Base-by-base conservation (phyloP, 2,329 filamentous ascomycete genomes). In the Domatiomyces globalis region DNA sequence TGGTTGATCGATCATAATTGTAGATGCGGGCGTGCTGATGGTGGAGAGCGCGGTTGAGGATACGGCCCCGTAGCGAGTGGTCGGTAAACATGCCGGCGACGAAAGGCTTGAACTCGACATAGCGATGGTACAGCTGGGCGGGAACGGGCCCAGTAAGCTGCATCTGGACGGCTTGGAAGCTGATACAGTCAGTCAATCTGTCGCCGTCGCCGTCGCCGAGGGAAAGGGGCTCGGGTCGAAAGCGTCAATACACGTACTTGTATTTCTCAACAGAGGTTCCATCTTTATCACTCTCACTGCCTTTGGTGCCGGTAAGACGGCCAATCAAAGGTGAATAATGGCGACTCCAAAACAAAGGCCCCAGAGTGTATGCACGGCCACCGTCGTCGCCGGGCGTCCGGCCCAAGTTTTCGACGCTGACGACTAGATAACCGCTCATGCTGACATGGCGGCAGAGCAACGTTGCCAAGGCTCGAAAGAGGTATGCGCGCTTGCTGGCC, bases 321-420 rank as follows among this genome's bases (percentile, higher is more conserved):
- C 90, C 90, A 55, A 95, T 87, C 72, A 95, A 78, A 2, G 89
- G 87, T 56, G 86, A 94, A 63, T 84, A 90, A 65, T 95, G 90
- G 60, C 85, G 85, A 57, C 84, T 83, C 79, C 81, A 95, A 46
- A 72, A 74, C 50, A 71, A 81, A 67, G 87, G 87, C 0, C 85
- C 88, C 29, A 92, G 60, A 0, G 90, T 95, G 66, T 88, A 94
- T 64, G 85, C 62, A 72, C 84, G 61, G 64, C 86, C 73, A 69
- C 80, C 63, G 70, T 85, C 64, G 66, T 80, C 63, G 9, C 70
- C 72, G 10, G 85, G 76, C 0, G 87, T 92, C 54, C 75, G 77
- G 1, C 87, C 88, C 12, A 95, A 67, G n/a, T 88, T 75, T 61
- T 88, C 77, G 19, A 88, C 79, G 62, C 85, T 90, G 53, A 95